Percentiles rank a stretch among this genome's conserved stretches.
phyloP scores from a whole-genome alignment of 2,329 filamentous ascomycete species.

The Exophiala oligosperma region DNA sequence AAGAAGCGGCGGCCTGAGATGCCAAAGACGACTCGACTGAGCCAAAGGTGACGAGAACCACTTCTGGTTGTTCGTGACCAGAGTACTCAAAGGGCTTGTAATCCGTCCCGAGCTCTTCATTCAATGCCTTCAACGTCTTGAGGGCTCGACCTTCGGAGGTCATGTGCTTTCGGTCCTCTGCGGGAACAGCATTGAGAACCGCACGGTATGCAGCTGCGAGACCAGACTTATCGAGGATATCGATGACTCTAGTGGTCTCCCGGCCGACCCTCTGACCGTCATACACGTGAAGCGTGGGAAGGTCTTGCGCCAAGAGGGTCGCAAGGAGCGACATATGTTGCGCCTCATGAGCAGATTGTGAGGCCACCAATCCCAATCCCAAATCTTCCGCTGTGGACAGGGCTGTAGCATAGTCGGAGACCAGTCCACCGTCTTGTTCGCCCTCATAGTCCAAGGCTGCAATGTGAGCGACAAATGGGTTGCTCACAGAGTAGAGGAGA shows the following conservation, averaged over 20 bases:
- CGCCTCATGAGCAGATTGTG: constrained; percentile 81
- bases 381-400: constrained; percentile 84
- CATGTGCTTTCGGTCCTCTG: constrained; percentile 66
- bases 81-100: constrained; percentile 94
- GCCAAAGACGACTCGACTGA: constrained; percentile 86
- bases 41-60: constrained; percentile 88
- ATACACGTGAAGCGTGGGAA: constrained; percentile 86
- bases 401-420: constrained; percentile 82
- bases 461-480: constrained; percentile 88
- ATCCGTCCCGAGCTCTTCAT: constrained; percentile 87
- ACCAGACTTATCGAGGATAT: constrained; percentile 72
- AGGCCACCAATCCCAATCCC: constrained; percentile 81
- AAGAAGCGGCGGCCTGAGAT: constrained; percentile 72
- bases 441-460: constrained; percentile 83
- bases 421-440: constrained; percentile 66
- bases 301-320: constrained; percentile 72
- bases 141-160: constrained; percentile 72
- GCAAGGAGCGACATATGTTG: constrained; percentile 95
- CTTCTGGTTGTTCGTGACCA: constrained; percentile 75
- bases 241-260: constrained; percentile 79
- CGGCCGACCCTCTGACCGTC: constrained; percentile 81
- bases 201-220: constrained; percentile 69
- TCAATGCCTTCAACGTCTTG: constrained; percentile 72
- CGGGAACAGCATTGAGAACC: constrained; percentile 61
- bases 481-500: constrained; percentile 85